Evolutionary conservation across 2,329 filamentous ascomycete species (phyloP).

Genomic region (Hymenoscyphus repandus): DNA sequence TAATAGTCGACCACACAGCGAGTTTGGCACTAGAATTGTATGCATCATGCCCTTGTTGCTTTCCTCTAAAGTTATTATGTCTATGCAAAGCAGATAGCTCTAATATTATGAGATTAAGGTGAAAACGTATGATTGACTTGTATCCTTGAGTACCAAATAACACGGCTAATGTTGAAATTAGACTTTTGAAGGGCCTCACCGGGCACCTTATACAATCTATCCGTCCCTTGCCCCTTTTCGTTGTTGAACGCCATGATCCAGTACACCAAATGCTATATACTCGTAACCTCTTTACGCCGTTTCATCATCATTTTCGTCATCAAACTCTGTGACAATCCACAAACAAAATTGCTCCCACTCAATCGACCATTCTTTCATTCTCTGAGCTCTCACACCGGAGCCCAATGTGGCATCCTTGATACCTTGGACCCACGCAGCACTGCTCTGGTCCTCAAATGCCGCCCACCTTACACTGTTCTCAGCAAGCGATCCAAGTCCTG

Average conservation of each 20-base stretch:
- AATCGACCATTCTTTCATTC: conserved; percentile 71
- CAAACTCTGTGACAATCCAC: conserved; percentile 80
- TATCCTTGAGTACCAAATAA: not conserved
- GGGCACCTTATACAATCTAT: conserved; percentile 2
- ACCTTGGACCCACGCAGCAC: conserved; percentile 65
- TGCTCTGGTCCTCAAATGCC: conserved; percentile 73
- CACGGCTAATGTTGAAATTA: conserved; percentile 23
- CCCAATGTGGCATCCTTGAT: conserved; percentile 72
- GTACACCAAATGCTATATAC: not conserved
- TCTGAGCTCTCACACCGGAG: conserved; percentile 61
- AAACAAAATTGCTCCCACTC: conserved; percentile 88
- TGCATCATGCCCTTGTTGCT: too few species aligned
- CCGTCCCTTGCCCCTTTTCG: not conserved
- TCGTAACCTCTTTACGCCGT: not conserved
- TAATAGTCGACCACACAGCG: too few species aligned
- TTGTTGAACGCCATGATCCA: conserved; percentile 10
- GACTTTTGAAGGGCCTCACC: conserved; percentile 7
- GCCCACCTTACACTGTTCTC: conserved; percentile 93
- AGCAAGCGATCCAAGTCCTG: conserved; percentile 77
- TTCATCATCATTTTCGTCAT: conserved; percentile 31
- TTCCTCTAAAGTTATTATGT: too few species aligned
- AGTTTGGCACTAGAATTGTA: too few species aligned
- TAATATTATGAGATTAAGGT: too few species aligned
- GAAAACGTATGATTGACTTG: too few species aligned
- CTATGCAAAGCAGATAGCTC: too few species aligned